phyloP scores from a whole-genome alignment of 2,329 filamentous ascomycete species.

The Penicillium palitans region DNA sequence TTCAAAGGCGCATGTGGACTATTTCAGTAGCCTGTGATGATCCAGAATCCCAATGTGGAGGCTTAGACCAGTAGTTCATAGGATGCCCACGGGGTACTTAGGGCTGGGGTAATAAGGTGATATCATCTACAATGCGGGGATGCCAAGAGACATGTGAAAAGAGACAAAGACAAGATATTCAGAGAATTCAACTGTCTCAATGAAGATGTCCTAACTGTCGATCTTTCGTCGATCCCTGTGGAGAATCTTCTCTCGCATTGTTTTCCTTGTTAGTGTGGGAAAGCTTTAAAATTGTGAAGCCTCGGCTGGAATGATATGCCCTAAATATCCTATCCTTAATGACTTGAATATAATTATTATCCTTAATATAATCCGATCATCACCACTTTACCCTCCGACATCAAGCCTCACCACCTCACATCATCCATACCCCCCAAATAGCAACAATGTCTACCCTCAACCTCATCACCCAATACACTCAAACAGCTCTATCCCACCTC shows the following conservation, averaged over 20 bases:
- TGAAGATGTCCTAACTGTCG: not conserved
- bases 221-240: not conserved
- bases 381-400: not conserved
- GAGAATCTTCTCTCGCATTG: constrained; percentile 8
- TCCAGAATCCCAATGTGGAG: not conserved
- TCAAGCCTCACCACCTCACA: not conserved
- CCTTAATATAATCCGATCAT: not conserved
- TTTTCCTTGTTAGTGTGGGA: constrained; percentile 5
- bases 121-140: not conserved
- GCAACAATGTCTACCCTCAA: constrained; percentile 17
- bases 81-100: not conserved
- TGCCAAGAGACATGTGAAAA: constrained; percentile 10
- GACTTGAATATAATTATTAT: not conserved
- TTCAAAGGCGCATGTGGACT: not conserved
- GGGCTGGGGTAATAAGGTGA: not conserved
- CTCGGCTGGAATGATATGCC: not conserved
- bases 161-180: not conserved
- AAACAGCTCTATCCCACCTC: constrained; percentile 27
- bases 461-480: constrained; percentile 28
- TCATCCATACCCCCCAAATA: constrained; percentile 15
- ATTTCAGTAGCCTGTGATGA: not conserved
- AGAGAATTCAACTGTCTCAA: not conserved
- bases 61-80: not conserved
- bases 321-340: not conserved
- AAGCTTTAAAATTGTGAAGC: not conserved